A percentile compares a stretch with the other conserved stretches of the same genome.
Conservation (phyloP, 805 yeast species). For the Schizosaccharomyces octosporus region DNA sequence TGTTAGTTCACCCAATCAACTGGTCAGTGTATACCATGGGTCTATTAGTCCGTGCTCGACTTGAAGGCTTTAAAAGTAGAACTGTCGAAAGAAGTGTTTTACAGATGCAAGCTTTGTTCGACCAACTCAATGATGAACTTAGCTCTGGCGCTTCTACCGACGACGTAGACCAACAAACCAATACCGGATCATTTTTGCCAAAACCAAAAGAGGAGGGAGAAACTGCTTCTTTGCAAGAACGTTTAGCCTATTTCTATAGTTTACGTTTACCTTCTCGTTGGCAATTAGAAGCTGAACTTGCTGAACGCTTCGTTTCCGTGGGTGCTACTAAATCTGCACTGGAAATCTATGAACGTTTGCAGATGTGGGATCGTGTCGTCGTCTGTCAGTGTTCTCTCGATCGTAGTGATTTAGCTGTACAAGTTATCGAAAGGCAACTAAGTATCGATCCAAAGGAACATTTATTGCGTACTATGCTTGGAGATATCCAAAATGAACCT, state of each 20-base stretch:
- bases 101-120: slow-evolving; percentile 78
- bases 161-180: slow-evolving; percentile 8
- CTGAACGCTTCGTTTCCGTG: slow-evolving; percentile 62
- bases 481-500: slow-evolving; percentile 64
- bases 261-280: slow-evolving; percentile 63
- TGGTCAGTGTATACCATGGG: slow-evolving; percentile 65
- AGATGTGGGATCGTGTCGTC: slow-evolving; percentile 61
- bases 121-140: slow-evolving; percentile 43
- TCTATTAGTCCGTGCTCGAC: slow-evolving; percentile 67
- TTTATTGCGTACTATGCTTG: slow-evolving; percentile 58
- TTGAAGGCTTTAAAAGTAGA: slow-evolving; percentile 57
- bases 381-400: slow-evolving; percentile 66
- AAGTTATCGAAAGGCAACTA: slow-evolving; percentile 30
- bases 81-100: slow-evolving; percentile 84
- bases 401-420: slow-evolving; percentile 29
- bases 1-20: slow-evolving; percentile 34
- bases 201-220: slow-evolving; percentile 11
- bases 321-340: slow-evolving; percentile 73
- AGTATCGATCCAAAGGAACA: slow-evolving; percentile 35
- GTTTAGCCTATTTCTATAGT: slow-evolving; percentile 47
- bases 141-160: background rate
- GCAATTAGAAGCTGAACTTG: slow-evolving; percentile 58
- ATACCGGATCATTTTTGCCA: slow-evolving; percentile 2
- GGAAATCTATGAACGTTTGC: slow-evolving; percentile 62
- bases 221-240: slow-evolving; percentile 20